Base-by-base conservation (phyloP, 2,329 filamentous ascomycete species). In the Lizonia empirigonia region DNA sequence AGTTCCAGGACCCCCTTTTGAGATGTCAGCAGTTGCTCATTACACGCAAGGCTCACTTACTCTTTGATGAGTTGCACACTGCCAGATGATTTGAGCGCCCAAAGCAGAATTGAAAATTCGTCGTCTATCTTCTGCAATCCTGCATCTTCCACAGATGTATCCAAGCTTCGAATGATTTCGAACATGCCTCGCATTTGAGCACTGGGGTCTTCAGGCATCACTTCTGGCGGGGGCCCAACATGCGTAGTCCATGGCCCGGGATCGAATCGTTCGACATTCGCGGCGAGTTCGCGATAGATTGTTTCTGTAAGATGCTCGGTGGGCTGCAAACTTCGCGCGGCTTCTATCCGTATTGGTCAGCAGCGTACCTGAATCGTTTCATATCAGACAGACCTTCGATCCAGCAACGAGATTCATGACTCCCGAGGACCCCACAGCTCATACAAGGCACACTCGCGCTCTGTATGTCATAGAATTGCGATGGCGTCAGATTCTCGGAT, bases 221-320 rank as follows among this genome's bases (percentile, higher is more conserved):
- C 39, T 6, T 44, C 34, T 1, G 46, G 39, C 18, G 27, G 51
- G 10, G 33, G 53, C 2, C 53, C 38, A n/a, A 52, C 42, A 36
- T 68, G 63, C 12, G 45, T 39, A 7, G 56, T 66, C 63, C 61
- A 64, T 9, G 59, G 64, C 7, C 62, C 65, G 8, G 67, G 67
- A 44, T 71, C 67, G 15, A 65, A 62, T 2, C 23, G 44, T 7
- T 62, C 6, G 15, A 55, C 58, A 7, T 44, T 39, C 0, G 62
- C 55, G 0, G 55, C 42, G 24, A 69, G 50, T 3, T 24, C 16
- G 9, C 51, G 49, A 18, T 64, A 52, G 23, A 62, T 48, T 8
- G 49, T 23, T 0, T 46, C 7, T 2, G 62, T 62, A 2, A 63
- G 48, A 5, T 63, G 44, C 5, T 49, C 19, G 12, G 50, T 36